Percentiles rank a stretch among this genome's conserved stretches.
phyloP scores from a whole-genome alignment of 768 basidiomycete species.

The Fomitopsis pulvina region DNA sequence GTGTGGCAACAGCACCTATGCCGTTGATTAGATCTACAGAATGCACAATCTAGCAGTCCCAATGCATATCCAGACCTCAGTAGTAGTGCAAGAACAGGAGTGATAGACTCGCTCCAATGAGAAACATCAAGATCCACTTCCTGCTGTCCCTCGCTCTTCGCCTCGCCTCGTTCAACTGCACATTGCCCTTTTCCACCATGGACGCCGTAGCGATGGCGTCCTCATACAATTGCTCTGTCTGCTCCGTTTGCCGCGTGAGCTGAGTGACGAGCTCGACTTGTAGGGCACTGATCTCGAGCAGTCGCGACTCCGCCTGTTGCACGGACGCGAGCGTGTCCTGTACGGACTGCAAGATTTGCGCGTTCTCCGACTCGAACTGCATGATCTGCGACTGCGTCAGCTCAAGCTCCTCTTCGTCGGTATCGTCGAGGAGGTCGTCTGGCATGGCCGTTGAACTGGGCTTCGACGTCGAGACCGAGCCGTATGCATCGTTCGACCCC shows the following conservation, averaged over 20 bases:
- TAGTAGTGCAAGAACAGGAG: constrained; percentile 93
- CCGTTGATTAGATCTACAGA: neutral
- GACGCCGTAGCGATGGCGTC: constrained; percentile 87
- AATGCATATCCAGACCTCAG: constrained; percentile 27
- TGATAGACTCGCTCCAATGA: constrained; percentile 87
- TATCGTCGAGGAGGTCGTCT: constrained; percentile 49
- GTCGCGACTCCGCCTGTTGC: constrained; percentile 83
- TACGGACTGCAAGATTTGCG: constrained; percentile 73
- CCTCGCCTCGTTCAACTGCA: constrained; percentile 84
- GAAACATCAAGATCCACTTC: constrained; percentile 85
- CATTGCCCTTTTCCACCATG: constrained; percentile 84
- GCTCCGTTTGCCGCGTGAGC: constrained; percentile 82
- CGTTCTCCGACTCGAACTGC: constrained; percentile 91
- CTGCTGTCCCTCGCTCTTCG: constrained; percentile 82
- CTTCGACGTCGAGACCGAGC: constrained; percentile 14
- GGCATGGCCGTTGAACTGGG: constrained; percentile 24
- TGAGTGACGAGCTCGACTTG: constrained; percentile 91
- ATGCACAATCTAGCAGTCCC: neutral
- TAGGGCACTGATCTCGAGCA: constrained; percentile 89
- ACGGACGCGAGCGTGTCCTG: constrained; percentile 86
- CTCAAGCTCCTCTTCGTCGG: constrained; percentile 66
- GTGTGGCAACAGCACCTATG: neutral
- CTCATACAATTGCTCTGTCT: constrained; percentile 91
- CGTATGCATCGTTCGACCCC: constrained; percentile 28
- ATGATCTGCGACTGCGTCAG: constrained; percentile 84